Conservation (phyloP, 306 rosid genomes). For the Lablab purpureus region DNA sequence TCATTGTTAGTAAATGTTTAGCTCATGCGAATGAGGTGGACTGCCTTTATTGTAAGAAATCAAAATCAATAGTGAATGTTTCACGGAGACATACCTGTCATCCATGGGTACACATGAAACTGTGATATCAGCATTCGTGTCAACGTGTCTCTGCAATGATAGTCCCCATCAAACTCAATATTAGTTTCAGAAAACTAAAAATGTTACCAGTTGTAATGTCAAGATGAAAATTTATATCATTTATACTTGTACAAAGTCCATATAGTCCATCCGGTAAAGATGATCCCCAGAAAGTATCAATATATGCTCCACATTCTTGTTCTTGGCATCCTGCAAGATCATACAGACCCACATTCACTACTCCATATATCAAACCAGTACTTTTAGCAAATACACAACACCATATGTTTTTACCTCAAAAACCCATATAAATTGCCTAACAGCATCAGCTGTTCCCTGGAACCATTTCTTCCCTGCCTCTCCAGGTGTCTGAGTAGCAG, state of each 20-base stretch:
- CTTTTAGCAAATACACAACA: constrained; percentile 4
- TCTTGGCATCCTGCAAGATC: constrained; percentile 78
- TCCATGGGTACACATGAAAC: constrained; percentile 96
- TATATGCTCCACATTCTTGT: constrained; percentile 86
- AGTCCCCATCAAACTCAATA: constrained; percentile 22
- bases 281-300: constrained; percentile 93
- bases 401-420: constrained; percentile 72
- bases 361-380: constrained; percentile 1
- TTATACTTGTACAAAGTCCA: constrained; percentile 82
- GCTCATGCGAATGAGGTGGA: constrained; percentile 10
- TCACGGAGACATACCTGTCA: constrained; percentile 63
- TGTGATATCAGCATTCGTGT: constrained; percentile 92
- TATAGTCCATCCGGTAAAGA: constrained; percentile 91
- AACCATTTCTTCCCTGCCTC: constrained; percentile 92
- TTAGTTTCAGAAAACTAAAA: constrained; percentile 23
- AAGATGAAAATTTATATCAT: constrained; percentile 1
- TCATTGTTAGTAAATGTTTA: neutral
- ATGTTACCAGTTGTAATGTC: neutral
- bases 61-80: too few species aligned
- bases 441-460: constrained; percentile 98
- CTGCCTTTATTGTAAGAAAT: constrained; percentile 8
- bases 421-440: constrained; percentile 91
- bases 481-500: constrained; percentile 96
- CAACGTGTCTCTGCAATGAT: constrained; percentile 77
- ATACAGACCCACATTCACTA: constrained; percentile 31